Conservation (phyloP, 768 basidiomycete genomes). For the Fistulinella prunicolor region DNA sequence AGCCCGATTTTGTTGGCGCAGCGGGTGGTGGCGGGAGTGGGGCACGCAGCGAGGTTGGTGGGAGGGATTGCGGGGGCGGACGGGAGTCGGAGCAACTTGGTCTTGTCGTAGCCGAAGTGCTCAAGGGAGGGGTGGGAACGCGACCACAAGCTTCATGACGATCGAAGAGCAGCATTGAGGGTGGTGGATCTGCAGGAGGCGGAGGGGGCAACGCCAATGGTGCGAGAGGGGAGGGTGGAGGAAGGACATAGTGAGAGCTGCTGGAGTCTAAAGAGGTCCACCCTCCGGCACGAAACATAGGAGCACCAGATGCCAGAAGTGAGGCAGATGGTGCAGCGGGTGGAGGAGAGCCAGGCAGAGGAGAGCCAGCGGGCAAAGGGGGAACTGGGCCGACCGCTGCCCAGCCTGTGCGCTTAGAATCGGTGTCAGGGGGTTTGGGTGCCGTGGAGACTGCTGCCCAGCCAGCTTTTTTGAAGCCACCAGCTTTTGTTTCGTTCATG, state of each 20-base stretch:
- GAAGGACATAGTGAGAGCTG: conserved; percentile 29
- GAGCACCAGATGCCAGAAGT: conserved; percentile 28
- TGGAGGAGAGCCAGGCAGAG: conserved; percentile 11
- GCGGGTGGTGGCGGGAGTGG: conserved; percentile 21
- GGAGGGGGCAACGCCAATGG: conserved; percentile 16
- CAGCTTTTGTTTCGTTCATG: conserved; percentile 19
- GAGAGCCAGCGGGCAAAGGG: conserved; percentile 18
- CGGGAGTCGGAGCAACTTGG: conserved; percentile 11
- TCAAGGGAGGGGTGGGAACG: conserved; percentile 7
- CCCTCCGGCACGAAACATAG: conserved; percentile 58
- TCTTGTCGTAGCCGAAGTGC: conserved; percentile 5
- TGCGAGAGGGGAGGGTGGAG: conserved; percentile 19
- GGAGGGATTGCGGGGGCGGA: conserved; percentile 8
- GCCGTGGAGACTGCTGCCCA: conserved; percentile 42
- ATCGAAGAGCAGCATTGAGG: neutral
- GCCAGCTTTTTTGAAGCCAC: conserved; percentile 43
- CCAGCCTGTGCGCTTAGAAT: conserved; percentile 15
- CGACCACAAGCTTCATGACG: conserved; percentile 14
- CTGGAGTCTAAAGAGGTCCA: conserved; percentile 65
- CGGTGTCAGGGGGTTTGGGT: conserved; percentile 10
- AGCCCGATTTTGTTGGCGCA: conserved; percentile 38
- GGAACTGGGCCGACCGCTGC: conserved; percentile 17
- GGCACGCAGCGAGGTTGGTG: conserved; percentile 10
- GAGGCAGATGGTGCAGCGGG: conserved; percentile 17
- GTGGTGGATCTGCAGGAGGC: conserved; percentile 10